Base-by-base conservation (phyloP, 805 yeast genomes). In the Saccharomycopsis vini region DNA sequence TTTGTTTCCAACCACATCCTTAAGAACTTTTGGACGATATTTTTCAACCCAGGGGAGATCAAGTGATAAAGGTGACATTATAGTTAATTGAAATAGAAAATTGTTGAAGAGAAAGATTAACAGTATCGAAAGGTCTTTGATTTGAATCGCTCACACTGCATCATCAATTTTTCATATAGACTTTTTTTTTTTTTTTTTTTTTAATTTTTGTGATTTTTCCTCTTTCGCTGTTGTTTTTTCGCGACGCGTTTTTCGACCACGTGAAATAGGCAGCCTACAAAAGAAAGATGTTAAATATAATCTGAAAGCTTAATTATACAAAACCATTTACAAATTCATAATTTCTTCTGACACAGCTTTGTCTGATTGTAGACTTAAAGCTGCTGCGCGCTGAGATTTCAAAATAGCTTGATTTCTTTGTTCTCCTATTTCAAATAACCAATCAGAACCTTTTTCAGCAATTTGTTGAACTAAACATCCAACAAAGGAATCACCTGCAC, bases 1-100 rank as follows among this genome's bases (percentile, higher is more conserved):
- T 44, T 74, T 80, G 55, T 92, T 92, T 7, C 98, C 98, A 9
- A 90, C 97, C 21, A 92, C 81, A 56, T 92, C 97, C 38, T 77
- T 74, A 23, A 92, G 67, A 16, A 68, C 61, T 31, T 72, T 68
- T 0, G 98, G 98, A 49, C 98, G 77, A 59, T 92, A 92, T 58
- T 92, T 92, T 56, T 92, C 98, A n/a, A 92, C 97, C 94, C 87
- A 64, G 2, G 68, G 68, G 12, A 64, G 50, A 46, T 62, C 63
- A 34, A 63, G 50, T 20, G 18, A 36, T 24, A 48, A 35, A 4
- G 47, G 45, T 9, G 46, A 42, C 40, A 32, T 32, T 9, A 10
- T 32, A 15, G 10, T 12, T 15, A 10, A 10, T 32, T 15, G 36
- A 10, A 9, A 26, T 26, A 9, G 29, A 26, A 26, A 26, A 26